Percentiles rank a stretch among this genome's conserved stretches.
Conservation (phyloP, 495 filamentous ascomycete species). For the Neurospora pannonica region DNA sequence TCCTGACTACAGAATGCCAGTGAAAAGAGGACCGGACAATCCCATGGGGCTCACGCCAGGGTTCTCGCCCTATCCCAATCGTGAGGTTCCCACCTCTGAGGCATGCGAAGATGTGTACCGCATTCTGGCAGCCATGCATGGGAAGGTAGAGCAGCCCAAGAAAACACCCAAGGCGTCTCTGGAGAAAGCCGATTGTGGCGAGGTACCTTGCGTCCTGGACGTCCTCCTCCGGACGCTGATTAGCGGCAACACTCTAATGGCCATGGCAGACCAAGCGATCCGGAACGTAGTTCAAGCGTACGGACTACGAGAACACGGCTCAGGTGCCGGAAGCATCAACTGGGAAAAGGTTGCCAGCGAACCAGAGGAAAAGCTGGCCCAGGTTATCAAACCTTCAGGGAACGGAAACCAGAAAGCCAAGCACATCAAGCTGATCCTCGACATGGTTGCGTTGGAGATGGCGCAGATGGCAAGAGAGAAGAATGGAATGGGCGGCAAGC, state of each 20-base stretch:
- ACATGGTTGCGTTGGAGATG: constrained; percentile 65
- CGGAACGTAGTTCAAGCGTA: constrained; percentile 60
- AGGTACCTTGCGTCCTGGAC: constrained; percentile 87
- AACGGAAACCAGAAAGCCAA: constrained; percentile 57
- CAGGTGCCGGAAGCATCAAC: constrained; percentile 62
- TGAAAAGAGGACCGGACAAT: constrained; percentile 30
- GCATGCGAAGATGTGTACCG: constrained; percentile 67
- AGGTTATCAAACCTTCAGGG: constrained; percentile 67
- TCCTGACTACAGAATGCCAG: constrained; percentile 14
- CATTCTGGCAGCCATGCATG: constrained; percentile 59
- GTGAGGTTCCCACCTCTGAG: constrained; percentile 54
- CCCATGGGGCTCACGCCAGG: constrained; percentile 40
- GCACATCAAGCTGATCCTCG: constrained; percentile 71
- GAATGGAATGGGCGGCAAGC: background rate
- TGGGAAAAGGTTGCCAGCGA: constrained; percentile 75
- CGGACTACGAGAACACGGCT: constrained; percentile 37
- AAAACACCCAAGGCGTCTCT: constrained; percentile 68
- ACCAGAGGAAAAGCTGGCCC: constrained; percentile 50
- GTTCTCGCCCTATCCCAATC: constrained; percentile 59
- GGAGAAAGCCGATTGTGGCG: constrained; percentile 78
- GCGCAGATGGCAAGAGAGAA: background rate
- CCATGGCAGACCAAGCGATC: constrained; percentile 60
- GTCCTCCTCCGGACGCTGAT: constrained; percentile 75
- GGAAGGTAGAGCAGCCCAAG: constrained; percentile 52
- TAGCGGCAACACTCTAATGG: constrained; percentile 63